Percentiles rank a stretch among this genome's conserved stretches.
phyloP scores from a whole-genome alignment of 192 early-diverging fungal species.

The Endogone sp. region DNA sequence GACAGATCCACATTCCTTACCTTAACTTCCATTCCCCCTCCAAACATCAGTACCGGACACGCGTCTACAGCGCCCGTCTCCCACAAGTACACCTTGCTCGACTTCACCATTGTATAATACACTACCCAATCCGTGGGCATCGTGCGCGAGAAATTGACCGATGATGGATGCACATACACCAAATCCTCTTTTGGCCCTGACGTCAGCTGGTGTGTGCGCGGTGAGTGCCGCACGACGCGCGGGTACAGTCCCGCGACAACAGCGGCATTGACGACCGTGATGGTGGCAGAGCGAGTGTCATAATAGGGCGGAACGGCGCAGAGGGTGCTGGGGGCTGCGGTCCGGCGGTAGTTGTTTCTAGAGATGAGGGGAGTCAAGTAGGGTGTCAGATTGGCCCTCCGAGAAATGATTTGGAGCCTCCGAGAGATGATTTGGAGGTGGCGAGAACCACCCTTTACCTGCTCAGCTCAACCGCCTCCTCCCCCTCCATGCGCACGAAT shows the following conservation, averaged over 20 bases:
- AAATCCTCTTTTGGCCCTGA: slow-evolving; percentile 37
- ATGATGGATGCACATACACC: slow-evolving; percentile 81
- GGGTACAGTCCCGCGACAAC: slow-evolving; percentile 84
- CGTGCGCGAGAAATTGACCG: slow-evolving; percentile 51
- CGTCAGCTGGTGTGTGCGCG: slow-evolving; percentile 25
- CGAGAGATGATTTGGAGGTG: too few species aligned
- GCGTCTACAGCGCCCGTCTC: slow-evolving; percentile 40
- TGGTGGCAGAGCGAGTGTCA: slow-evolving; percentile 30
- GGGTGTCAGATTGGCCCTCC: too few species aligned
- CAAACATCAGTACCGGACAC: slow-evolving; percentile 44
- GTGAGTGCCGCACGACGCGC: slow-evolving; percentile 50
- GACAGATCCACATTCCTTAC: slow-evolving; percentile 26
- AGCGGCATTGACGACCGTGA: slow-evolving; percentile 64
- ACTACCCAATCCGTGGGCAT: slow-evolving; percentile 21
- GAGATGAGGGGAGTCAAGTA: too few species aligned
- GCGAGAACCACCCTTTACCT: too few species aligned
- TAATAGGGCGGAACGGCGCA: slow-evolving; percentile 36
- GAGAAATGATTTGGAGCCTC: too few species aligned
- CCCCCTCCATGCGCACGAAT: slow-evolving; percentile 33
- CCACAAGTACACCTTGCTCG: slow-evolving; percentile 47
- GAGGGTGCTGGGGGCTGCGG: slow-evolving; percentile 2
- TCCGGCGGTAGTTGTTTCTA: too few species aligned
- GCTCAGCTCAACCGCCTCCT: slow-evolving; percentile 9
- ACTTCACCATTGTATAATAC: slow-evolving; percentile 49
- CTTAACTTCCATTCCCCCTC: slow-evolving; percentile 38